These are phyloP conservation scores for Fremontodendron californicum DNA, from an alignment of 345 rosid genomes.

Conservation along the genomic window DNA sequence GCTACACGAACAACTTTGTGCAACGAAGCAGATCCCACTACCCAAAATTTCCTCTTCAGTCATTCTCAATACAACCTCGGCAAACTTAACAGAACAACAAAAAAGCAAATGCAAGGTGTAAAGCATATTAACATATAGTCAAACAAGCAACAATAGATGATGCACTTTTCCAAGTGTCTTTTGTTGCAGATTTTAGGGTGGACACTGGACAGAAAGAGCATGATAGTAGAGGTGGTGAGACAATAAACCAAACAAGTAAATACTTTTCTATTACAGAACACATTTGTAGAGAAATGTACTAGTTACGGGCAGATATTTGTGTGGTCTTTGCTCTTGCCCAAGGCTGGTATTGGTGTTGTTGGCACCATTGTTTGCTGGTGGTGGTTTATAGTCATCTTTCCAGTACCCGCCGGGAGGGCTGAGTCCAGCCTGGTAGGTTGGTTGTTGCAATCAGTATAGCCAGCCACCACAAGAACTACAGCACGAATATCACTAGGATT, in stretches of 20 bases:
- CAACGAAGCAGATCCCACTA: too few relatives aligned
- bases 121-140: background rate
- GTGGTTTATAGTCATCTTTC: conserved; percentile 19
- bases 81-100: background rate
- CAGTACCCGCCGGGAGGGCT: conserved; percentile 31
- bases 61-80: background rate
- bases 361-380: background rate
- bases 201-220: background rate
- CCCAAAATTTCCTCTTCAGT: background rate
- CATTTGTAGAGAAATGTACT: too few relatives aligned
- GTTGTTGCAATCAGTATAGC: conserved; percentile 34
- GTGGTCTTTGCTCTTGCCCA: background rate
- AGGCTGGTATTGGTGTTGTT: background rate
- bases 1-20: background rate
- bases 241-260: background rate
- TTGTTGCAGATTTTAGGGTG: background rate
- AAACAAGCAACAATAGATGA: conserved; percentile 6
- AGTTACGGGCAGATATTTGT: too few relatives aligned
- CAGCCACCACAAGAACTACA: conserved; percentile 29
- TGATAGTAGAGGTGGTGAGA: background rate
- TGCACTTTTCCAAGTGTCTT: conserved; percentile 7
- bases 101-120: conserved; percentile 18
- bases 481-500: background rate
- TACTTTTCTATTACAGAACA: background rate
- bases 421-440: conserved; percentile 33